Percentiles rank a stretch among this genome's conserved stretches.
Evolutionary conservation across 352 stramenopile genomes (phyloP).

Genomic region (Pythium graminicola): DNA sequence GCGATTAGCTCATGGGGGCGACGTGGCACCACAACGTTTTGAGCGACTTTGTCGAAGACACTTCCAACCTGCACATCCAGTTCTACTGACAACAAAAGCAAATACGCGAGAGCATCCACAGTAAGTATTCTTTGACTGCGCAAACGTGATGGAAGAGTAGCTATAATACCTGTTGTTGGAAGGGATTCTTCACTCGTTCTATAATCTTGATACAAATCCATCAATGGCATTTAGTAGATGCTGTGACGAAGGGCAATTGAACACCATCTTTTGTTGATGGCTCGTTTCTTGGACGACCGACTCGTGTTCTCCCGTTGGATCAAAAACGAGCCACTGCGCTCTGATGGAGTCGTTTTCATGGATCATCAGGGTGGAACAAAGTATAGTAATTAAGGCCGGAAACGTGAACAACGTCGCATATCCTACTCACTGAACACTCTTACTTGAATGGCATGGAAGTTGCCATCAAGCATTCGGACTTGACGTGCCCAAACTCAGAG

Average conservation of each 20-base stretch:
- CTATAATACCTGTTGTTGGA: too few species aligned
- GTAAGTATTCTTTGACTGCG: too few species aligned
- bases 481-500: too few species aligned
- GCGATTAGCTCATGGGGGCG: conserved; percentile 14
- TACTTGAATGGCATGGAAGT: too few species aligned
- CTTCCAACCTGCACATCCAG: background rate
- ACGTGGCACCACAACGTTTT: conserved; percentile 23
- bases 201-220: too few species aligned
- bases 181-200: too few species aligned
- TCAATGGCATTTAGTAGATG: background rate
- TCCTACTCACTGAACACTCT: background rate
- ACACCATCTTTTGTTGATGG: background rate
- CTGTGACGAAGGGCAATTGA: background rate
- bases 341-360: background rate
- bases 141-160: too few species aligned
- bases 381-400: background rate
- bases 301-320: background rate
- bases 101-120: background rate
- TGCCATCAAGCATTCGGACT: too few species aligned
- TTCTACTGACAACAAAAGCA: background rate
- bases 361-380: background rate
- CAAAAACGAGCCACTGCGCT: background rate
- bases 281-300: background rate
- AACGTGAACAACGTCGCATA: background rate
- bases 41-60: too few species aligned